Evolutionary conservation across 2,329 filamentous ascomycete genomes (phyloP), one percentile per base, ranked within the genome.

Genomic region (Paecilomyces sp.): DNA sequence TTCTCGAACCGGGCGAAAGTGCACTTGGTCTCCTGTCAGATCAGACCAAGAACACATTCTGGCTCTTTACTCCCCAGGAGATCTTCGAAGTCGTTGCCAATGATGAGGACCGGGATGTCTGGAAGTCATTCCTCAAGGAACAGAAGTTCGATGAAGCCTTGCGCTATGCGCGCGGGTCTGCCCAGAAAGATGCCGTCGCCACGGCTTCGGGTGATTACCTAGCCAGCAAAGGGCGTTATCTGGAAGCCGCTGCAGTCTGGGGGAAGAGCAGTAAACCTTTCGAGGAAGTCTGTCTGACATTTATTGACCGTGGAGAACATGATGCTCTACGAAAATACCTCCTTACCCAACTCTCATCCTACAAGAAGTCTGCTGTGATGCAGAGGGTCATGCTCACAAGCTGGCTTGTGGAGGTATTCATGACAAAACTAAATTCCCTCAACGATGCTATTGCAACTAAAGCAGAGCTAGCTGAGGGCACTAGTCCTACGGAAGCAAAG

Each of bases 181-280:
- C 86, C 1, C 92, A 99, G 72, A 95, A 89, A 70, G 94, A 99
- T 74, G 90, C 89, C 5, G 90, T 99, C 12, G 90, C 94, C 0
- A 94, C 90, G 25, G 91, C 92, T 15, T 97, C 91, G 25, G 94
- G 94, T 22, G 94, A 99, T 72, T 88, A 91, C 68, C 80, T 99
- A 8, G 87, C 92, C 47, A 85, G 84, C 60, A 93, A 91, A 75
- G 90, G 90, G 2, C 87, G 90, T 57, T 97, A 88, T 73, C 77
- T 86, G 57, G 92, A 99, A 72, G 94, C 94, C 50, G 94, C 95
- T 0, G 84, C 86, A 9, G 86, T 97, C 1, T 97, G 96, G 72
- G 94, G 94, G 12, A 91, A 91, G 73, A 97, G 94, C 76, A 97
- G 90, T 72, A 97, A 97, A 77, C 88, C 91, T 0, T 99, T 99